A percentile compares a stretch with the other conserved stretches of the same genome.
Evolutionary conservation across 2,329 filamentous ascomycete genomes (phyloP).

Genomic region (Fusarium floridanum): DNA sequence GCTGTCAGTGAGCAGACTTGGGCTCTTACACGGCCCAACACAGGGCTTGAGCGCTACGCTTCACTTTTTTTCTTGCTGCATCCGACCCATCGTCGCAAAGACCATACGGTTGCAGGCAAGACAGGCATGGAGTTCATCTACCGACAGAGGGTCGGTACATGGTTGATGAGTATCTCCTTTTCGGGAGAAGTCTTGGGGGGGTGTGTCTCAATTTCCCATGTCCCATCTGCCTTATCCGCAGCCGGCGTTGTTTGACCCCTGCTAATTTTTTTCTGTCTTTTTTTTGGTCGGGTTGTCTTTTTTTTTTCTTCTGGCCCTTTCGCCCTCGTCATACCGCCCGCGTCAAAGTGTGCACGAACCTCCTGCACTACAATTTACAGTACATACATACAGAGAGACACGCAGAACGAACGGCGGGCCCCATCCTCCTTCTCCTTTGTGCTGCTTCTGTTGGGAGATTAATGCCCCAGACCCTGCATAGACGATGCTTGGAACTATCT

Average conservation of each 20-base stretch:
- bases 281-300: slow-evolving; percentile 1
- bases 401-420: slow-evolving; percentile 15
- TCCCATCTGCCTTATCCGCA: slow-evolving; percentile 4
- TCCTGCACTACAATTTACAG: slow-evolving; percentile 23
- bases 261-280: slow-evolving; percentile 11
- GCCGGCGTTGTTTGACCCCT: slow-evolving; percentile 17
- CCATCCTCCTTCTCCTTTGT: slow-evolving; percentile 41
- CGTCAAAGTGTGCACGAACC: slow-evolving; percentile 32
- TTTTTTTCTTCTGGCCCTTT: slow-evolving; percentile 8
- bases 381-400: neutral
- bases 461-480: slow-evolving; percentile 42
- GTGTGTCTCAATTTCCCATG: slow-evolving; percentile 13
- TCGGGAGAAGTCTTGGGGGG: slow-evolving; percentile 20
- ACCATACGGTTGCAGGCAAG: slow-evolving; percentile 21
- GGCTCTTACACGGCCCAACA: slow-evolving; percentile 40
- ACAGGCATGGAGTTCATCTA: slow-evolving; percentile 14
- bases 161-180: slow-evolving; percentile 20
- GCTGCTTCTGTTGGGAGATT: slow-evolving; percentile 48
- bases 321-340: slow-evolving; percentile 13
- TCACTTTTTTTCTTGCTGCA: slow-evolving; percentile 4
- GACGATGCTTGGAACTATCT: slow-evolving; percentile 29
- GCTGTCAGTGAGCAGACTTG: slow-evolving; percentile 40
- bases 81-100: slow-evolving; percentile 16
- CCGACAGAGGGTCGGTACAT: slow-evolving; percentile 34
- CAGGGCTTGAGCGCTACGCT: slow-evolving; percentile 37